Base-by-base conservation (phyloP, 2,329 filamentous ascomycete genomes). In the Gaeumannomyces tritici region DNA sequence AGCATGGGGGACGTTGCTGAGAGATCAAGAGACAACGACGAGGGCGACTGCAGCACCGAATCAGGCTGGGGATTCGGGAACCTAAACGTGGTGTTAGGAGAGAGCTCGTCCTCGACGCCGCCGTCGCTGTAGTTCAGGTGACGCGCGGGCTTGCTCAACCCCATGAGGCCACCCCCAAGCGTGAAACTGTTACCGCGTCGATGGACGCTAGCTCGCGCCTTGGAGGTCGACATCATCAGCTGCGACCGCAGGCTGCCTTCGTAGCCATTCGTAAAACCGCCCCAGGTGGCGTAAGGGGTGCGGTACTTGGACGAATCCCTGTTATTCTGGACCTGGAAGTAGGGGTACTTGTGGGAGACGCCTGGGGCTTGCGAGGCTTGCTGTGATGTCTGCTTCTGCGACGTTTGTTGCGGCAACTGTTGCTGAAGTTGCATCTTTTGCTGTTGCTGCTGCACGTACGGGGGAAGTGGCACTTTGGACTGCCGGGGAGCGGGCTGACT, bases 211-310 rank as follows among this genome's bases (percentile, higher is more conserved):
- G 2, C 58, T 62, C 24, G 62, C 62, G 21, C 64, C 64, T 4
- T 62, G 61, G 54, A 57, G 62, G 61, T 63, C 63, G 59, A 61
- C 9, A 55, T 47, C 51, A 62, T 62, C 24, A 64, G 57, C 35
- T 63, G 61, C 24, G 77, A 76, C 59, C 75, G 74, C 24, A 80
- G 64, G 59, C 80, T 80, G 26, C 80, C 82, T 70, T 85, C 82
- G 63, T 86, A 85, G 5, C 83, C 83, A 64, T 87, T 87, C 42
- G 80, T 84, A 66, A 86, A 86, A 0, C 83, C 84, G 28, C 81
- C 80, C 73, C 75, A 78, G 1, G 77, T 74, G 21, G 80, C 78
- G 68, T 87, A 88, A 1, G 85, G 85, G 5, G 83, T 85, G 60
- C 82, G 79, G 64, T 88, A 87, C 62, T 80, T 80, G 9, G 79